phyloP scores from a whole-genome alignment of 2,329 filamentous ascomycete genomes.

The Laburnicola sp. region DNA sequence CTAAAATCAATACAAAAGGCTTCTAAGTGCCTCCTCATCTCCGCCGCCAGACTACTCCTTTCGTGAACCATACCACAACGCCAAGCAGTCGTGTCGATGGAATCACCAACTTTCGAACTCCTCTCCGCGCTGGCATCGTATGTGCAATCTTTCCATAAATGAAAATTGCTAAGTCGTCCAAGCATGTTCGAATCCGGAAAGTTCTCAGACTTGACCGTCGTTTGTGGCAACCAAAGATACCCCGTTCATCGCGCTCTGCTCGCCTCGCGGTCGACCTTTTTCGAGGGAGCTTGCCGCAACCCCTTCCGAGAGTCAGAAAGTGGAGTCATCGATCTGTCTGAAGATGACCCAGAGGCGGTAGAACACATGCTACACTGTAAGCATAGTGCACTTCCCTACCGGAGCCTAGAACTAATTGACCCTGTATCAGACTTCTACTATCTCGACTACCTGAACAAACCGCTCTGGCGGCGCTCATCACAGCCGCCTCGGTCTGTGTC shows the following conservation, averaged over 20 bases:
- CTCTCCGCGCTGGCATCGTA: slow-evolving; percentile 54
- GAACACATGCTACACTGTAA: slow-evolving; percentile 49
- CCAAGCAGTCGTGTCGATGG: slow-evolving; percentile 31
- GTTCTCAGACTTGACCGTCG: slow-evolving; percentile 55
- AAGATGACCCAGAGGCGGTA: slow-evolving; percentile 47
- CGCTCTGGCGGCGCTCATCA: slow-evolving; percentile 35
- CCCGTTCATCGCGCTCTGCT: slow-evolving; percentile 53
- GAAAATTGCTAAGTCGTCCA: slow-evolving; percentile 33
- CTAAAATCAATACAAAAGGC: neutral
- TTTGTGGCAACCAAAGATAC: slow-evolving; percentile 51
- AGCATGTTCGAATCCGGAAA: slow-evolving; percentile 45
- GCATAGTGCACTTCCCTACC: slow-evolving; percentile 15
- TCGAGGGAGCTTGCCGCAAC: slow-evolving; percentile 47
- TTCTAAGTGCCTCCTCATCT: neutral
- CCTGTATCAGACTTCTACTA: slow-evolving; percentile 45
- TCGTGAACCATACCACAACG: slow-evolving; percentile 13
- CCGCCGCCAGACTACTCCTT: neutral
- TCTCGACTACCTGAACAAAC: slow-evolving; percentile 44
- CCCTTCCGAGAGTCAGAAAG: slow-evolving; percentile 44
- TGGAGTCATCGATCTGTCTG: slow-evolving; percentile 45
- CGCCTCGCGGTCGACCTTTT: slow-evolving; percentile 54
- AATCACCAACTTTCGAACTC: slow-evolving; percentile 49
- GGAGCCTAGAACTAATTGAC: slow-evolving; percentile 21
- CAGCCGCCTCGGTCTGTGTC: slow-evolving; percentile 29
- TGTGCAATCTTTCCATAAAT: slow-evolving; percentile 23